Conservation (phyloP, 306 rosid species). For the Abrus precatorius region DNA sequence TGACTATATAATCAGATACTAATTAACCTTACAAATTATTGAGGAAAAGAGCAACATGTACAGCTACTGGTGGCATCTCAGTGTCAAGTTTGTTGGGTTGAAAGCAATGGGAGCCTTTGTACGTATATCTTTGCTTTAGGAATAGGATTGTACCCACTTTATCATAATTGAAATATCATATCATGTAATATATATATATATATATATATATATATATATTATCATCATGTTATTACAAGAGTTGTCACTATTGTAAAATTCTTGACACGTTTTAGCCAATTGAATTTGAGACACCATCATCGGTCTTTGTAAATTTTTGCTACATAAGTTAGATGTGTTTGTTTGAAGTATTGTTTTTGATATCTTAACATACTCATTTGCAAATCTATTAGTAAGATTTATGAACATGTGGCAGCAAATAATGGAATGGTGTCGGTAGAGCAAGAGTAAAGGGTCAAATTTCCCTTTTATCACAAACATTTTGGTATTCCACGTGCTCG, state of each 20-base stretch:
- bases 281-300: no score
- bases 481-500: not conserved
- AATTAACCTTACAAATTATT: not conserved
- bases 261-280: not conserved
- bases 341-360: no score
- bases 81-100: not conserved
- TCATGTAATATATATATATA: not conserved
- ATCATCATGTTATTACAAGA: not conserved
- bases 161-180: not conserved
- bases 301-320: no score
- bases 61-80: not conserved
- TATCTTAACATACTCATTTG: no score
- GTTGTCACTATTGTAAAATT: not conserved
- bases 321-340: no score
- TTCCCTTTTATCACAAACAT: not conserved
- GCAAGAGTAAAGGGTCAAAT: not conserved
- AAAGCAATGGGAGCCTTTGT: not conserved
- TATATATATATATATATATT: no score
- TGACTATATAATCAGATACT: not conserved
- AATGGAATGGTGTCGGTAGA: slow-evolving; percentile 15
- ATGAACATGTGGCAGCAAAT: not conserved
- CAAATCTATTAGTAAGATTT: not conserved
- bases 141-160: not conserved
- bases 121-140: not conserved
- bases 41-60: not conserved